Evolutionary conservation across 78 protist species (phyloP).

Genomic region (Planoprotostelium fungivorum): DNA sequence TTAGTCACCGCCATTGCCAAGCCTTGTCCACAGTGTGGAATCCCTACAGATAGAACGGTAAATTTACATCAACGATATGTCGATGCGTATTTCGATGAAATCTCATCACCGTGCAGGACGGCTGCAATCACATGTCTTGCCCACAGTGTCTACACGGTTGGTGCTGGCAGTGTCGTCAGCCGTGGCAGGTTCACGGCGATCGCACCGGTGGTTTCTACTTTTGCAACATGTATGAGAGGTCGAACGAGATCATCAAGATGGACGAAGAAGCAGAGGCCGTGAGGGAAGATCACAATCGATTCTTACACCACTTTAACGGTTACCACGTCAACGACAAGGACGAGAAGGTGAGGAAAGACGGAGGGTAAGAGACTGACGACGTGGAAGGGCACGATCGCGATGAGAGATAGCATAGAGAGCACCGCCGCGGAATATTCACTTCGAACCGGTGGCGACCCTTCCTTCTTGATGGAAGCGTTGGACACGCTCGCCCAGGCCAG

Average conservation of each 20-base stretch:
- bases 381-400: conserved; percentile 43
- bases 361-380: conserved; percentile 20
- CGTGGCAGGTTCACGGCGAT: conserved; percentile 65
- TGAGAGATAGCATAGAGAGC: background rate
- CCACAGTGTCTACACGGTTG: conserved; percentile 60
- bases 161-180: conserved; percentile 77
- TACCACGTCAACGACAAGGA: conserved; percentile 40
- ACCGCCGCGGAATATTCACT: background rate
- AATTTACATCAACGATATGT: background rate
- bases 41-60: conserved; percentile 46
- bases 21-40: conserved; percentile 58
- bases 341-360: conserved; percentile 51
- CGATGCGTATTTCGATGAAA: background rate
- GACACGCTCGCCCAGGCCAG: conserved; percentile 41
- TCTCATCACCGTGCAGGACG: background rate
- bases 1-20: conserved; percentile 57
- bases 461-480: conserved; percentile 28
- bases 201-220: conserved; percentile 70
- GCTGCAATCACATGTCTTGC: conserved; percentile 72
- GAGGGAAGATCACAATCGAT: conserved; percentile 54
- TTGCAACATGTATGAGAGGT: conserved; percentile 61
- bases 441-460: conserved; percentile 46
- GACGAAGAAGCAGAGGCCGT: conserved; percentile 25
- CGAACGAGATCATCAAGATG: conserved; percentile 32
- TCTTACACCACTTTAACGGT: conserved; percentile 59